Conservation (phyloP, 2,329 filamentous ascomycete species). For the Penicillium brevicompactum region DNA sequence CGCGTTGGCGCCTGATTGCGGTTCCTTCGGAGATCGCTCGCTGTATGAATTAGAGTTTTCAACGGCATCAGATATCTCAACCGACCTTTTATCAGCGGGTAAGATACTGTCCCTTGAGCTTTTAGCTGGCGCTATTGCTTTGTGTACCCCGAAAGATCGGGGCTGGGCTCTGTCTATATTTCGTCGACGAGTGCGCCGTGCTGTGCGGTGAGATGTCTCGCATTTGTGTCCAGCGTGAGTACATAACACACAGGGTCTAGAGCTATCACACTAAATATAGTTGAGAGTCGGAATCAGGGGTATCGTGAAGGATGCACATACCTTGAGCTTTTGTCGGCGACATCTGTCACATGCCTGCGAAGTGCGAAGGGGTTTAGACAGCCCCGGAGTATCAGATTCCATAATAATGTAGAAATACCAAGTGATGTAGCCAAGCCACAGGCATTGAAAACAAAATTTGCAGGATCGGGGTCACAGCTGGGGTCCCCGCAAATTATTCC, state of each 20-base stretch:
- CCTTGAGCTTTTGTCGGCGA: constrained; percentile 37
- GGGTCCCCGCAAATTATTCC: constrained; percentile 2
- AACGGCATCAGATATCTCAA: neutral
- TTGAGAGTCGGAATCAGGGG: constrained; percentile 37
- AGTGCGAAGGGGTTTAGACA: constrained; percentile 2
- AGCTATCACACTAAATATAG: constrained; percentile 49
- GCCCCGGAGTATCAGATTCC: neutral
- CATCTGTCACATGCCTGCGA: constrained; percentile 23
- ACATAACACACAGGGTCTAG: constrained; percentile 44
- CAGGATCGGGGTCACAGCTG: neutral
- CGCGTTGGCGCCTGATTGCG: constrained; percentile 19
- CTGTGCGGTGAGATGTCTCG: constrained; percentile 13
- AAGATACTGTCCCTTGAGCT: neutral
- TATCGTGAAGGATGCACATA: neutral
- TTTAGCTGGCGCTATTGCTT: constrained; percentile 3
- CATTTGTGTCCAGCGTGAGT: constrained; percentile 18
- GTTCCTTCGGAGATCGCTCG: constrained; percentile 8
- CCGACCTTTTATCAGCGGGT: neutral
- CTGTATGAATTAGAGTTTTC: neutral
- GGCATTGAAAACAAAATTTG: neutral
- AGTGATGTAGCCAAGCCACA: neutral
- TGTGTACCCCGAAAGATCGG: neutral
- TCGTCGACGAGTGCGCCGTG: neutral
- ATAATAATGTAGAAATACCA: neutral
- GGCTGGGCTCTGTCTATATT: neutral